Evolutionary conservation across 345 rosid genomes (phyloP).

Genomic region (Lepidium sativum): DNA sequence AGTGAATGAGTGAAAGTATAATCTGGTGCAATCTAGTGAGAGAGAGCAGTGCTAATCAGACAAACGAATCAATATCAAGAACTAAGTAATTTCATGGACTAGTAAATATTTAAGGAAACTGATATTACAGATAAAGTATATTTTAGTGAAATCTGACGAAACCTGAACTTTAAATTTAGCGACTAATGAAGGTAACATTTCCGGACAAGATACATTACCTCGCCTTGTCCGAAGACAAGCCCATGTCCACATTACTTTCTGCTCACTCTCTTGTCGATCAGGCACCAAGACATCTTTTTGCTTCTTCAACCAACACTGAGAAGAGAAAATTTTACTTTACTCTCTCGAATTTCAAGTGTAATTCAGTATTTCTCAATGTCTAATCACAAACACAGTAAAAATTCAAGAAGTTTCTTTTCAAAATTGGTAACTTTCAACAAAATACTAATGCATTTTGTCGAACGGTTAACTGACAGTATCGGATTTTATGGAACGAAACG

Average conservation of each 20-base stretch:
- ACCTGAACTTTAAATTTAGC: neutral
- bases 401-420: neutral
- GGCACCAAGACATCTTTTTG: constrained; percentile 71
- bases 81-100: neutral
- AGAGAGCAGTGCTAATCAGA: neutral
- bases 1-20: neutral
- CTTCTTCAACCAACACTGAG: constrained; percentile 97
- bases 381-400: neutral
- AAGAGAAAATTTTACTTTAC: neutral
- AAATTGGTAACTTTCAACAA: neutral
- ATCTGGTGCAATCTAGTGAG: neutral
- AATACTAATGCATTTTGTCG: constrained; percentile 11
- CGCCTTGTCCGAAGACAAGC: constrained; percentile 81
- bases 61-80: neutral
- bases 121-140: neutral
- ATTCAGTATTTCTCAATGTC: neutral
- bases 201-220: constrained; percentile 41
- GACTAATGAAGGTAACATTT: neutral
- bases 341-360: constrained; percentile 5
- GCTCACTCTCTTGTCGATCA: constrained; percentile 51
- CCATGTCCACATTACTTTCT: constrained; percentile 77
- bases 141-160: neutral
- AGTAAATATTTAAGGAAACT: neutral
- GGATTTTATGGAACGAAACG: neutral
- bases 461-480: neutral